Percentiles rank a stretch among this genome's conserved stretches.
Conservation (phyloP, 2,329 filamentous ascomycete species). For the Ascochyta fabae region DNA sequence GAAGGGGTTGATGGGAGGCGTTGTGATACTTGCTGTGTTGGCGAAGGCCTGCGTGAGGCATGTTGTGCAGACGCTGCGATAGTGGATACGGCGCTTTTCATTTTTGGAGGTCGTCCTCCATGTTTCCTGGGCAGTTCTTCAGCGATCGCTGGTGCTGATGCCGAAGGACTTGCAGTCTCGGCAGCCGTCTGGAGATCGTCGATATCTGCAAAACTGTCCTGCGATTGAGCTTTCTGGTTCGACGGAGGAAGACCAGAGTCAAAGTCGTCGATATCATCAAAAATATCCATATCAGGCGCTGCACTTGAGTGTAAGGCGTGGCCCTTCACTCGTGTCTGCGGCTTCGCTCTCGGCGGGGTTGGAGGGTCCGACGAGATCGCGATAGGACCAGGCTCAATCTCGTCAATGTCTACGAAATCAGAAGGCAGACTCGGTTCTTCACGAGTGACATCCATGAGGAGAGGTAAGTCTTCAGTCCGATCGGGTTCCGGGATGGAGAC, state of each 20-base stretch:
- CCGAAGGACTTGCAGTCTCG: constrained; percentile 12
- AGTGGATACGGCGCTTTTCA: constrained; percentile 13
- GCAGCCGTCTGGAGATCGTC: constrained; percentile 34
- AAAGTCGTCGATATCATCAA: constrained; percentile 37
- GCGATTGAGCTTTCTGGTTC: constrained; percentile 30
- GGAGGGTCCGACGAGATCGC: constrained; percentile 34
- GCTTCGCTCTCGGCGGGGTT: constrained; percentile 19
- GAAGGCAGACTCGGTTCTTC: constrained; percentile 9
- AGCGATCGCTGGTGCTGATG: not conserved
- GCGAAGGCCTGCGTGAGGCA: constrained; percentile 2
- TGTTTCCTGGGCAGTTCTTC: constrained; percentile 27
- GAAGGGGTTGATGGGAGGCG: constrained; percentile 21
- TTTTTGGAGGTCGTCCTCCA: constrained; percentile 31
- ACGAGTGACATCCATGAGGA: constrained; percentile 32
- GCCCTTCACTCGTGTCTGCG: not conserved
- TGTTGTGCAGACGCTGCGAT: constrained; percentile 9
- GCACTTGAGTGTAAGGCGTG: not conserved
- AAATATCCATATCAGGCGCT: constrained; percentile 7
- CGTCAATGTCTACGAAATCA: constrained; percentile 31
- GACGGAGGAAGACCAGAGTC: constrained; percentile 34
- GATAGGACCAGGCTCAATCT: constrained; percentile 18
- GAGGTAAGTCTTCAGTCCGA: constrained; percentile 38
- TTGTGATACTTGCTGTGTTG: not conserved
- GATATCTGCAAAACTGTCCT: constrained; percentile 33
- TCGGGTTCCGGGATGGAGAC: constrained; percentile 42